A percentile compares a stretch with the other conserved stretches of the same genome.
These are phyloP conservation scores for Globisporangium radiosum DNA, from an alignment of 352 stramenopile species.

Conservation along the genomic window DNA sequence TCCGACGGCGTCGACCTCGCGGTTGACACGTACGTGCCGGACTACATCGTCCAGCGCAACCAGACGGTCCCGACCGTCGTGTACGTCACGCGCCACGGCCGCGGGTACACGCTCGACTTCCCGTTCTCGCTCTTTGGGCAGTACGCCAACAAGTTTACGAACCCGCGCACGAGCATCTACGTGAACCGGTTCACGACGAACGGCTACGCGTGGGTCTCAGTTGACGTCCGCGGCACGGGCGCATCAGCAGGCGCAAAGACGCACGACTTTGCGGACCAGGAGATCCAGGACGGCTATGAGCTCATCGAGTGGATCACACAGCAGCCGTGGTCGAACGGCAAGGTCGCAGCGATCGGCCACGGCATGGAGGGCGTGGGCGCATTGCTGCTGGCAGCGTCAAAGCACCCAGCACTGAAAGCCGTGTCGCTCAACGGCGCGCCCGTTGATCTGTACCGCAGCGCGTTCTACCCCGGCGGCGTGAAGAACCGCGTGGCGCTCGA, in stretches of 20 bases:
- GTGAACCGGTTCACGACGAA: slow-evolving; percentile 64
- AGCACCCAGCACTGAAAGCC: slow-evolving; percentile 65
- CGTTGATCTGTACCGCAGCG: slow-evolving; percentile 58
- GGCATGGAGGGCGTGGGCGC: slow-evolving; percentile 66
- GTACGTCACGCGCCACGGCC: slow-evolving; percentile 71
- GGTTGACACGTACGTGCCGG: slow-evolving; percentile 63
- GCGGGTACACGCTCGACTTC: slow-evolving; percentile 75
- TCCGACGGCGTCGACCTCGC: slow-evolving; percentile 62
- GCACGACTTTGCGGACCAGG: slow-evolving; percentile 60
- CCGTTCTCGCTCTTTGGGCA: slow-evolving; percentile 65
- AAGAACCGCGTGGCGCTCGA: slow-evolving; percentile 65
- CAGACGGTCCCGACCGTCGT: slow-evolving; percentile 61
- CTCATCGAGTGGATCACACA: slow-evolving; percentile 77
- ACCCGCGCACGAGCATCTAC: slow-evolving; percentile 70
- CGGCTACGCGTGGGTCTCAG: slow-evolving; percentile 70
- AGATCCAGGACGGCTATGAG: slow-evolving; percentile 69
- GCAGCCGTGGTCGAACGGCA: slow-evolving; percentile 75
- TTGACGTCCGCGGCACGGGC: slow-evolving; percentile 74
- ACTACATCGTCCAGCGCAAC: slow-evolving; percentile 54
- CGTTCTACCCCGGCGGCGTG: slow-evolving; percentile 71
- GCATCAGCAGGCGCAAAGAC: slow-evolving; percentile 61
- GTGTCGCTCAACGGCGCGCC: slow-evolving; percentile 65
- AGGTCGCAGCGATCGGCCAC: slow-evolving; percentile 65
- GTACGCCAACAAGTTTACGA: slow-evolving; percentile 72
- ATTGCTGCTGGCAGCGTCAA: slow-evolving; percentile 48